Conservation (phyloP, 1,284 basidiomycete species). For the Ceratobasidium sp. region DNA sequence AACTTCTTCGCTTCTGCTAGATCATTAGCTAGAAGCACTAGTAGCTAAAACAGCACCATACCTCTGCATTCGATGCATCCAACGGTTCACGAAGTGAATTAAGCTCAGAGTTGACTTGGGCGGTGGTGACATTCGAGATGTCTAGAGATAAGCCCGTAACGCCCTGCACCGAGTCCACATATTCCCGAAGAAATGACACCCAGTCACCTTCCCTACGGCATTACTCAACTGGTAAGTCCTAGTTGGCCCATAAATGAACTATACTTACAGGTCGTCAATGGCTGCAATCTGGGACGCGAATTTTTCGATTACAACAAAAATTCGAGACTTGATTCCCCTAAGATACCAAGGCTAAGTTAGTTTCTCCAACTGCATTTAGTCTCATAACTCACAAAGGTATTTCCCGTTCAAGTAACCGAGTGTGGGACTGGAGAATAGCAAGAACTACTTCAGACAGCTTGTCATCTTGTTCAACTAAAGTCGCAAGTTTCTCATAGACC, state of each 20-base stretch:
- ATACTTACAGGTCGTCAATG: slow-evolving; percentile 72
- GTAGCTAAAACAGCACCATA: slow-evolving; percentile 53
- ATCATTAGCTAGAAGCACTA: not conserved
- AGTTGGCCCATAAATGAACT: not conserved
- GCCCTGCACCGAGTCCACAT: slow-evolving; percentile 16
- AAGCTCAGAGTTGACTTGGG: slow-evolving; percentile 62
- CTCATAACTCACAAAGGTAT: slow-evolving; percentile 68
- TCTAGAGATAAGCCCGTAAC: slow-evolving; percentile 18
- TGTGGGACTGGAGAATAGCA: slow-evolving; percentile 56
- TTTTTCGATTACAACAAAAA: slow-evolving; percentile 67
- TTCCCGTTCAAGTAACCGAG: slow-evolving; percentile 68
- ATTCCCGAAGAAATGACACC: slow-evolving; percentile 21
- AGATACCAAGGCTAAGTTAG: not conserved
- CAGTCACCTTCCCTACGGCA: slow-evolving; percentile 22
- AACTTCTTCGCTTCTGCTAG: not conserved
- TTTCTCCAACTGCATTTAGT: not conserved
- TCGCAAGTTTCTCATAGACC: slow-evolving; percentile 62
- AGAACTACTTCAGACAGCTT: slow-evolving; percentile 70
- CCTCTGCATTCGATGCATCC: slow-evolving; percentile 75
- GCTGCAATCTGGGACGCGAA: slow-evolving; percentile 76
- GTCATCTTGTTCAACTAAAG: slow-evolving; percentile 69
- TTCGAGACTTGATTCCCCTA: not conserved
- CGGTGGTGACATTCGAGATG: not conserved
- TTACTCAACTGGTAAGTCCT: too few relatives aligned
- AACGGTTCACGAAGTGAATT: slow-evolving; percentile 71